A percentile compares a stretch with the other conserved stretches of the same genome.
These are phyloP conservation scores for Dioscorea alata DNA, from an alignment of 106 monocot species.

Conservation along the genomic window DNA sequence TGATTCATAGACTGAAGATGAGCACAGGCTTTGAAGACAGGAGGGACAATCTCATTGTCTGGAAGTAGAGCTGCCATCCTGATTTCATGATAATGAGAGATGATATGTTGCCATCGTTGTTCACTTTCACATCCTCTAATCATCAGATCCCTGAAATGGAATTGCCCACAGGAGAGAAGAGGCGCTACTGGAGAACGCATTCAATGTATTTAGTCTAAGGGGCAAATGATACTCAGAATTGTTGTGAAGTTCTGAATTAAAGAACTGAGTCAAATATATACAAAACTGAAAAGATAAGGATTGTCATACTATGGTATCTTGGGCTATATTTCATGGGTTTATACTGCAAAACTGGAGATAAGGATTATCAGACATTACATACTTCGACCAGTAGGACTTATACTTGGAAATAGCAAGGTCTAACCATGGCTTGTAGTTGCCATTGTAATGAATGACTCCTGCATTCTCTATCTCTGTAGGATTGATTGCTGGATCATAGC, in stretches of 20 bases:
- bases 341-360: background rate
- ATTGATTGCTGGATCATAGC: conserved; percentile 51
- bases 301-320: background rate
- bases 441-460: conserved; percentile 65
- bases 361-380: conserved; percentile 1
- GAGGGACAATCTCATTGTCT: conserved; percentile 27
- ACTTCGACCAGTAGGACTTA: conserved; percentile 37
- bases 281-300: too few species aligned
- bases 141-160: background rate
- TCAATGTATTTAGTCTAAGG: background rate
- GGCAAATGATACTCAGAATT: too few species aligned
- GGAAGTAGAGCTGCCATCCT: background rate
- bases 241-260: too few species aligned
- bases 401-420: conserved; percentile 53
- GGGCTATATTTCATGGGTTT: background rate
- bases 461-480: conserved; percentile 29
- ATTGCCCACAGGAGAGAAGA: background rate
- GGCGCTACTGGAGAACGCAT: background rate
- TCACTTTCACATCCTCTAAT: background rate
- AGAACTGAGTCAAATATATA: too few species aligned
- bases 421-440: conserved; percentile 71
- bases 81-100: conserved; percentile 22
- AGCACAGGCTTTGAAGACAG: conserved; percentile 51
- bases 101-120: conserved; percentile 7
- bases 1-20: conserved; percentile 15